Percentiles rank a stretch among this genome's conserved stretches.
These are phyloP conservation scores for Gossypium lobatum DNA, from an alignment of 441 rosid species.

Conservation along the genomic window DNA sequence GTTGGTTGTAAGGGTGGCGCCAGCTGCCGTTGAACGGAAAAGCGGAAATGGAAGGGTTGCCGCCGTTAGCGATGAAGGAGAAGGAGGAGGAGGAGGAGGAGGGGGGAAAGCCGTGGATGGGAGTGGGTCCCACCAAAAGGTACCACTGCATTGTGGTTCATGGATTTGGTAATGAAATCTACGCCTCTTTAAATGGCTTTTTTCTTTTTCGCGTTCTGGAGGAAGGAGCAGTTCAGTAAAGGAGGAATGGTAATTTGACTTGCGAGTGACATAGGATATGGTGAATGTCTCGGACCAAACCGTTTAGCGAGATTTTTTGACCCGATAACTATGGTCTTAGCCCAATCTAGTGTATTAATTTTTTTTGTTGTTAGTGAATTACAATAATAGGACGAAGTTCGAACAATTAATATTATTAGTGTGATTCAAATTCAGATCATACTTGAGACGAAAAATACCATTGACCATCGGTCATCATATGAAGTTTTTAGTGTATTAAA, in stretches of 20 bases:
- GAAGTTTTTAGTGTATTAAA: too few species aligned
- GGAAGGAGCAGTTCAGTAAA: background rate
- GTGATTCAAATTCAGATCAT: accelerated
- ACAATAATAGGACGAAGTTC: accelerated
- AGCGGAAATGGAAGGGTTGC: constrained; percentile 3
- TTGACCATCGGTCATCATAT: too few species aligned
- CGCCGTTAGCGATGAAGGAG: background rate
- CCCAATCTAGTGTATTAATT: background rate
- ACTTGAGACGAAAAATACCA: accelerated
- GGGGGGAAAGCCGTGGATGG: constrained; percentile 34
- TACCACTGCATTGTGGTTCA: constrained; percentile 59
- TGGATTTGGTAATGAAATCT: background rate
- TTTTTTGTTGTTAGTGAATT: too few species aligned
- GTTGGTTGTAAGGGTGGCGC: constrained; percentile 15
- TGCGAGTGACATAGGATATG: background rate
- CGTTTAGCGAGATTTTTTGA: background rate
- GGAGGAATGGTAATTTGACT: background rate
- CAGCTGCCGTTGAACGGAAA: constrained; percentile 17
- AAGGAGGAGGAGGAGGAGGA: constrained; percentile 24
- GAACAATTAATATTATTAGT: accelerated
- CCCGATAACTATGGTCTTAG: background rate
- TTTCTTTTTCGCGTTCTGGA: background rate
- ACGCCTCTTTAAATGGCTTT: background rate
- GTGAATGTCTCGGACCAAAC: background rate
- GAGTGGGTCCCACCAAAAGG: constrained; percentile 61